Conservation (phyloP, 495 filamentous ascomycete species). For the Daldinia decipiens region DNA sequence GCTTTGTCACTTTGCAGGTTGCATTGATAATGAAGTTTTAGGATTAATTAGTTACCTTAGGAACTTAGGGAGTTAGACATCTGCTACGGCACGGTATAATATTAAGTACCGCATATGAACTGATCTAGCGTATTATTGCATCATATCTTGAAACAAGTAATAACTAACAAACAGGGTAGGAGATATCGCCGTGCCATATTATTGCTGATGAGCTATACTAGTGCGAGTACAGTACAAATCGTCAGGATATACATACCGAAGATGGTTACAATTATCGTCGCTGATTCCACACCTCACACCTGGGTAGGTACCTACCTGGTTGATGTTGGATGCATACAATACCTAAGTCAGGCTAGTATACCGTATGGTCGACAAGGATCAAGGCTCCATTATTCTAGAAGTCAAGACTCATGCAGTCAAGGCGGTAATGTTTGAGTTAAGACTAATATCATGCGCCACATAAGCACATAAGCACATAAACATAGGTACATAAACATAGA, state of each 20-base stretch:
- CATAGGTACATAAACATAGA: not conserved
- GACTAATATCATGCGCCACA: not conserved
- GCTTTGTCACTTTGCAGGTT: not conserved
- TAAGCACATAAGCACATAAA: not conserved
- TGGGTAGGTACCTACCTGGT: not conserved
- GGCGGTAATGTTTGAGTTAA: not conserved
- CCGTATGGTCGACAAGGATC: not conserved
- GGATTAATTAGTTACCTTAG: too few species aligned
- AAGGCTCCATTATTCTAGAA: slow-evolving; percentile 1
- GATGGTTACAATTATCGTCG: not conserved
- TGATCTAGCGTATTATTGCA: not conserved
- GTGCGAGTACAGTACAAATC: too few species aligned
- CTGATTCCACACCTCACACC: not conserved
- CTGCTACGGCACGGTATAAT: not conserved
- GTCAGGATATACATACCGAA: not conserved
- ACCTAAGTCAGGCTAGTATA: not conserved
- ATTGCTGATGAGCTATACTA: not conserved
- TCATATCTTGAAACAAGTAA: not conserved
- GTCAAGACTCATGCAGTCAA: not conserved
- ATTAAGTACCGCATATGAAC: not conserved
- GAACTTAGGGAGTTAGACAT: not conserved
- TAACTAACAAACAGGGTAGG: not conserved
- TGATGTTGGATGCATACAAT: not conserved
- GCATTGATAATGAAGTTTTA: not conserved
- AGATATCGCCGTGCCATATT: not conserved